Percentiles rank a stretch among this genome's conserved stretches.
Evolutionary conservation across 345 rosid genomes (phyloP).

Genomic region (Boechera divaricarpa): DNA sequence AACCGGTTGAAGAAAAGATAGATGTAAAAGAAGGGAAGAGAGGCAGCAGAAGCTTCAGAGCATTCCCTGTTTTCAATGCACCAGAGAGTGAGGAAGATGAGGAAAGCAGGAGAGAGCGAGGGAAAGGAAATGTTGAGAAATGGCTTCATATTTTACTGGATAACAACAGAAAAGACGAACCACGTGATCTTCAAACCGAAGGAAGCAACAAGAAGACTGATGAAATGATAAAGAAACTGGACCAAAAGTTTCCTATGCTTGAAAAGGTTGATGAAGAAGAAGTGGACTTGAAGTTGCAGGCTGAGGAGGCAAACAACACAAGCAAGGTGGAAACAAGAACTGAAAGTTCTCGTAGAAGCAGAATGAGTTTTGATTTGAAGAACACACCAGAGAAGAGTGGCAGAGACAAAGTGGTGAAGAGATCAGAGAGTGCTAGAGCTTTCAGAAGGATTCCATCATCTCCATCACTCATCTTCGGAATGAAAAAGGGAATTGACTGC

Average conservation of each 20-base stretch:
- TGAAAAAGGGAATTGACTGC: slow-evolving; percentile 87
- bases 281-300: slow-evolving; percentile 5
- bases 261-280: slow-evolving; percentile 43
- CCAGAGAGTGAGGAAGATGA: slow-evolving; percentile 73
- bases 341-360: slow-evolving; percentile 42
- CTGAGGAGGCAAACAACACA: slow-evolving; percentile 27
- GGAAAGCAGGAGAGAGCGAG: slow-evolving; percentile 72
- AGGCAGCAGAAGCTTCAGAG: slow-evolving; percentile 40
- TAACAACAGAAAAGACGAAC: slow-evolving; percentile 47
- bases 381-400: slow-evolving; percentile 52
- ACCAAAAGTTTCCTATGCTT: slow-evolving; percentile 60
- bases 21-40: slow-evolving; percentile 53
- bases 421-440: slow-evolving; percentile 88
- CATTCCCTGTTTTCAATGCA: slow-evolving; percentile 46
- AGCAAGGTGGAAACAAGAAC: slow-evolving; percentile 38
- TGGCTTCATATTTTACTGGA: slow-evolving; percentile 90
- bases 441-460: slow-evolving; percentile 87
- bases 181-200: slow-evolving; percentile 47
- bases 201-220: slow-evolving; percentile 48
- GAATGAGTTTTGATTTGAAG: slow-evolving; percentile 47
- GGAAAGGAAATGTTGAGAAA: slow-evolving; percentile 91
- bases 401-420: slow-evolving; percentile 57
- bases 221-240: slow-evolving; percentile 60
- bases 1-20: slow-evolving; percentile 52
- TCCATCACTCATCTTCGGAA: slow-evolving; percentile 74